Conservation (phyloP, 495 filamentous ascomycete species). For the Cryomyces minteri region DNA sequence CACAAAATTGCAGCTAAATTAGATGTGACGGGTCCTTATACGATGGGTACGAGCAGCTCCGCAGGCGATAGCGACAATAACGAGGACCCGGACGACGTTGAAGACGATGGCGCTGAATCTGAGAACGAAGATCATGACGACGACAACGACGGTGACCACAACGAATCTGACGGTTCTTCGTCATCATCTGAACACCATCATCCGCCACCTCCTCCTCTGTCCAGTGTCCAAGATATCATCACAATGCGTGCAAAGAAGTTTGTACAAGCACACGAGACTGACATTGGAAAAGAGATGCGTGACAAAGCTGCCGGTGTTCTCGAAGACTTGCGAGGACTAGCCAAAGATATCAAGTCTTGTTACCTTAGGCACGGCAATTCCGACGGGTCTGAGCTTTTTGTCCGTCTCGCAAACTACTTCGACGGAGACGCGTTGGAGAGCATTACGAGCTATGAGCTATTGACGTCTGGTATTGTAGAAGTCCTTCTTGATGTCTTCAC, state of each 20-base stretch:
- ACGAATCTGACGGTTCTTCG: constrained; percentile 31
- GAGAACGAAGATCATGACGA: constrained; percentile 40
- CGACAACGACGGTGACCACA: constrained; percentile 36
- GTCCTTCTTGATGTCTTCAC: constrained; percentile 69
- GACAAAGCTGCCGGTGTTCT: constrained; percentile 63
- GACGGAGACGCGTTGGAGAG: constrained; percentile 74
- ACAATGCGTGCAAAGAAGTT: constrained; percentile 60
- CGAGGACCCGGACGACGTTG: constrained; percentile 30
- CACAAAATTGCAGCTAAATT: constrained; percentile 4
- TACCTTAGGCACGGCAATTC: constrained; percentile 39
- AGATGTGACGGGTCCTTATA: background rate
- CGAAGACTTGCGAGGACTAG: constrained; percentile 49
- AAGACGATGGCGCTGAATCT: constrained; percentile 38
- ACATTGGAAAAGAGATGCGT: constrained; percentile 48
- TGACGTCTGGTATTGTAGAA: constrained; percentile 75
- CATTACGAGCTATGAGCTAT: constrained; percentile 90
- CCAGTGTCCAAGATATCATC: constrained; percentile 54
- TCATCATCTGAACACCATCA: constrained; percentile 30
- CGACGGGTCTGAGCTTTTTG: constrained; percentile 47
- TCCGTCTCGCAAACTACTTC: constrained; percentile 68
- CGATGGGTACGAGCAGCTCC: background rate
- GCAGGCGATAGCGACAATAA: constrained; percentile 28
- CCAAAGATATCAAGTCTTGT: constrained; percentile 46
- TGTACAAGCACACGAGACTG: constrained; percentile 61
- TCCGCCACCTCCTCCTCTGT: constrained; percentile 30